A percentile compares a stretch with the other conserved stretches of the same genome.
These are phyloP conservation scores for Kokia cookei DNA, from an alignment of 441 rosid species.

Conservation along the genomic window DNA sequence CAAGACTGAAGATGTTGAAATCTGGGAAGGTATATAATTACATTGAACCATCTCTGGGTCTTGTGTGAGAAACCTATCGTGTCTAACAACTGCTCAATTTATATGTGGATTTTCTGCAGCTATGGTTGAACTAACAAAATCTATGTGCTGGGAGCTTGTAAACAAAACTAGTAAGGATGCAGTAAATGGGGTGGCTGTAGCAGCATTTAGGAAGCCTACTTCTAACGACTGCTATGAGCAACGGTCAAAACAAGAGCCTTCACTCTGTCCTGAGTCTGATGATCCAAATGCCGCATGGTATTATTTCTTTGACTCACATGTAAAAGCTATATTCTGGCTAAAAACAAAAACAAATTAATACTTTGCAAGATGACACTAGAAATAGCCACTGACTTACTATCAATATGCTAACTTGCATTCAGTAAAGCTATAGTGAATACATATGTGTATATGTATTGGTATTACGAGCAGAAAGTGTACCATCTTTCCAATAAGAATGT, in stretches of 20 bases:
- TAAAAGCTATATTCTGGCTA: neutral
- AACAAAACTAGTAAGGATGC: conserved; percentile 52
- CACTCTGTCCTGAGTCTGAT: conserved; percentile 64
- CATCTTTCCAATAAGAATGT: neutral
- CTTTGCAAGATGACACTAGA: neutral
- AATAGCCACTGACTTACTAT: neutral
- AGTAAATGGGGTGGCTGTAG: conserved; percentile 66
- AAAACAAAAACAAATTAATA: neutral
- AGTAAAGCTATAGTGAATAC: too few species aligned
- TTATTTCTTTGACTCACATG: neutral
- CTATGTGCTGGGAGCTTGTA: conserved; percentile 86
- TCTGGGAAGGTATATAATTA: conserved; percentile 63
- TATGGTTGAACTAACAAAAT: conserved; percentile 61
- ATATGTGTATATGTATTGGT: too few species aligned
- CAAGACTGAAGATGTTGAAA: conserved; percentile 61
- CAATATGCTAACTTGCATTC: neutral
- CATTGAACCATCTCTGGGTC: neutral
- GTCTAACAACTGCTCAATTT: conserved; percentile 14
- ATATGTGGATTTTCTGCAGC: conserved; percentile 47
- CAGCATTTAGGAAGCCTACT: conserved; percentile 70
- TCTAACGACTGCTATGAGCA: conserved; percentile 71
- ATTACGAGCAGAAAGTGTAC: too few species aligned
- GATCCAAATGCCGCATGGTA: conserved; percentile 96
- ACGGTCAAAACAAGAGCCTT: conserved; percentile 64
- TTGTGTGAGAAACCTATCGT: conserved; percentile 6